Conservation (phyloP, 139 green algal species). For the Mychonastes homosphaera region DNA sequence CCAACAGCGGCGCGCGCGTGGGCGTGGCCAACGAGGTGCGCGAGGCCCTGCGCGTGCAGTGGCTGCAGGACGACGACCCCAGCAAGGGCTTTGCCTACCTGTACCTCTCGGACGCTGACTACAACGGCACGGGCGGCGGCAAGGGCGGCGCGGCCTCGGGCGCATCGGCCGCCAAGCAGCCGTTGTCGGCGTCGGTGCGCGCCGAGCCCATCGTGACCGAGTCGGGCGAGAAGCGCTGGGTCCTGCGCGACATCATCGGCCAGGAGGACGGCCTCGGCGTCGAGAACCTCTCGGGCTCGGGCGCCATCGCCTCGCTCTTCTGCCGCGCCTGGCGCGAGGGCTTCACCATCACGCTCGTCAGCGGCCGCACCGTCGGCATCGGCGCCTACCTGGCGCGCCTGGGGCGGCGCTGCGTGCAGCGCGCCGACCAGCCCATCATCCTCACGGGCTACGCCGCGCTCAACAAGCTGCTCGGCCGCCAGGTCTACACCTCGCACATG, state of each 20-base stretch:
- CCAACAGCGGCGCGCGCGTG: slow-evolving; percentile 81
- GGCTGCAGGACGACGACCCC: slow-evolving; percentile 53
- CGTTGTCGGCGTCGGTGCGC: background rate
- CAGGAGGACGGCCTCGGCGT: slow-evolving; percentile 91
- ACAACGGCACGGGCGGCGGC: slow-evolving; percentile 32
- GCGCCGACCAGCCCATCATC: slow-evolving; percentile 93
- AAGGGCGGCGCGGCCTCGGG: slow-evolving; percentile 8
- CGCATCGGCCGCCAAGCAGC: no score
- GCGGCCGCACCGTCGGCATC: slow-evolving; percentile 91
- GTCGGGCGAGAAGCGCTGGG: slow-evolving; percentile 36
- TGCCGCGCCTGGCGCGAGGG: slow-evolving; percentile 50
- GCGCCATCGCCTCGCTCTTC: slow-evolving; percentile 78
- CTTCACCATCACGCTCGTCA: slow-evolving; percentile 90
- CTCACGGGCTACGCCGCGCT: slow-evolving; percentile 94
- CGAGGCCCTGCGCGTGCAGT: slow-evolving; percentile 49
- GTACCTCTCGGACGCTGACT: slow-evolving; percentile 81
- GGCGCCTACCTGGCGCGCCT: slow-evolving; percentile 95
- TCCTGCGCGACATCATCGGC: slow-evolving; percentile 83
- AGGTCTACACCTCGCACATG: slow-evolving; percentile 94
- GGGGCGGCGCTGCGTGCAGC: slow-evolving; percentile 78
- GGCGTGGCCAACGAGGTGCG: slow-evolving; percentile 80
- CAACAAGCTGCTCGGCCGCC: slow-evolving; percentile 93
- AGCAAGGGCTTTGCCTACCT: slow-evolving; percentile 82
- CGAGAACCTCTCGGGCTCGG: slow-evolving; percentile 92
- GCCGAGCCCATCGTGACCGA: background rate